These are phyloP conservation scores for Colletotrichum musae DNA, from an alignment of 2,329 filamentous ascomycete genomes.

Conservation along the genomic window DNA sequence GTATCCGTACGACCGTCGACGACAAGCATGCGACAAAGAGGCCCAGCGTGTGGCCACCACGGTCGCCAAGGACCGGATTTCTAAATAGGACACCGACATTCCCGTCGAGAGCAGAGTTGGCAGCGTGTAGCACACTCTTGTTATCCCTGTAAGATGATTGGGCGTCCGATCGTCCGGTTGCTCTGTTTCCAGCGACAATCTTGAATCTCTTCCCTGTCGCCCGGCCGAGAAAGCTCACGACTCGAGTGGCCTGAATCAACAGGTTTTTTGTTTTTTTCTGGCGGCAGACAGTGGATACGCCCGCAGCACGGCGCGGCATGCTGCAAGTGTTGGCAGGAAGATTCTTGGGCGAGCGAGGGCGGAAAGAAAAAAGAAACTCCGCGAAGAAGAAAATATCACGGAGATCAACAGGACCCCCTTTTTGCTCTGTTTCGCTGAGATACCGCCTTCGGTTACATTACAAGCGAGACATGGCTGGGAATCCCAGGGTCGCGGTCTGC, in stretches of 20 bases:
- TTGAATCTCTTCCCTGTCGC: neutral
- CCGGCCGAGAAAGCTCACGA: slow-evolving; percentile 12
- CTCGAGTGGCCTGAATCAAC: slow-evolving; percentile 4
- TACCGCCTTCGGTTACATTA: neutral
- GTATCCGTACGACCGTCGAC: neutral
- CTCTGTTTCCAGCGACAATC: neutral
- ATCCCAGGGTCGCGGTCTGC: slow-evolving; percentile 13
- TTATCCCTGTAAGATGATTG: slow-evolving; percentile 41
- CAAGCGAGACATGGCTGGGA: slow-evolving; percentile 8
- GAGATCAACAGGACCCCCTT: neutral
- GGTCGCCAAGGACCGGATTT: slow-evolving; percentile 22
- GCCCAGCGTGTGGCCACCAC: neutral
- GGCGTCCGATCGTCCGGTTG: slow-evolving; percentile 19
- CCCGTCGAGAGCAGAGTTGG: neutral
- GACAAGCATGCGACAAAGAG: slow-evolving; percentile 21
- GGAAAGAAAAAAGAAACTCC: slow-evolving; percentile 3
- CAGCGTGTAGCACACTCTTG: neutral
- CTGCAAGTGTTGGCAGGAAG: neutral
- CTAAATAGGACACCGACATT: slow-evolving; percentile 34
- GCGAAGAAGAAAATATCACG: neutral
- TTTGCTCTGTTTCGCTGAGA: slow-evolving; percentile 7
- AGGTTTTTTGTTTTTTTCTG: neutral
- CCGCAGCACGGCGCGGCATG: neutral
- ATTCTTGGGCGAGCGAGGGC: neutral
- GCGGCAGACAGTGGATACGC: slow-evolving; percentile 9